phyloP scores from a whole-genome alignment of 257 asterid genomes.

The Ballota nigra region DNA sequence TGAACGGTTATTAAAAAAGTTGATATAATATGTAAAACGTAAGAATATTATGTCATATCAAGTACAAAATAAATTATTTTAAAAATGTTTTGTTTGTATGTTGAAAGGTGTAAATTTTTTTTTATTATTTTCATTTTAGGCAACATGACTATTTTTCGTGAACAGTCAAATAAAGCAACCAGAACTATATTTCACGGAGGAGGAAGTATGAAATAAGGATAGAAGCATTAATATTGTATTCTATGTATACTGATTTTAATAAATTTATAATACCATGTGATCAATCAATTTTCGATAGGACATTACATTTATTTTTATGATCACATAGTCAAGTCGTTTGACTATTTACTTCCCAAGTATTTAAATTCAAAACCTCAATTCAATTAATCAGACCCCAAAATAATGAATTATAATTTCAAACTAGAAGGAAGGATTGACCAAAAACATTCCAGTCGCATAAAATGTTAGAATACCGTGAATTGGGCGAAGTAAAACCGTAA shows the following conservation, averaged over 20 bases:
- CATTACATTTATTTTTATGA: neutral
- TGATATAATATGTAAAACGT: no score
- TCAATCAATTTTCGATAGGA: neutral
- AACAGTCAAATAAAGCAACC: no score
- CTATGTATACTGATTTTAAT: neutral
- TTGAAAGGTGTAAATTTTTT: no score
- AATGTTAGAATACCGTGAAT: neutral
- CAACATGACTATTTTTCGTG: no score
- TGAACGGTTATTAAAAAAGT: no score
- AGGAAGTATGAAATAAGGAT: neutral
- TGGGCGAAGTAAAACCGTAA: neutral
- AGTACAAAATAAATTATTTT: no score
- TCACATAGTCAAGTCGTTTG: constrained; percentile 6
- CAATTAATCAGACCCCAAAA: neutral
- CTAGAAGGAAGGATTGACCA: neutral
- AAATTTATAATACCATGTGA: no score
- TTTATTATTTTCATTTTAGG: no score
- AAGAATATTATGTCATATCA: no score
- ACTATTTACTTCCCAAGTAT: neutral
- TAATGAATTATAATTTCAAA: neutral
- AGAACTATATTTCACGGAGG: no score
- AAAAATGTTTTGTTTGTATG: no score
- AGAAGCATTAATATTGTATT: neutral
- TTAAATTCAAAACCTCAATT: neutral
- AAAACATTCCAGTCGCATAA: neutral